These are phyloP conservation scores for Penicillium sp. DNA, from an alignment of 2,329 filamentous ascomycete genomes.

Conservation along the genomic window DNA sequence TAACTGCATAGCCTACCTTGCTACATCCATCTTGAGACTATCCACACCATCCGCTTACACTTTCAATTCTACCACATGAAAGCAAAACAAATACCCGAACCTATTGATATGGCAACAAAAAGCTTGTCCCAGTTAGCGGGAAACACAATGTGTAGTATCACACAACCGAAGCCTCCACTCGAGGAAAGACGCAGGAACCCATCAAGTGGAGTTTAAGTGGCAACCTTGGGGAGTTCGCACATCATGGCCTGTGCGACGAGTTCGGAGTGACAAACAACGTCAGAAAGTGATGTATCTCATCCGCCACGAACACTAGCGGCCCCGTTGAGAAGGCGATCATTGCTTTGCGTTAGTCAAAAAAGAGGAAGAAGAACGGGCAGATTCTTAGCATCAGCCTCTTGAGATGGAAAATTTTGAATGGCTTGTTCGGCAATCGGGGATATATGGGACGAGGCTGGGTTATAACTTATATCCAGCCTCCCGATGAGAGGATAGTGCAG, in stretches of 20 bases:
- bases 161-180: neutral
- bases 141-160: conserved; percentile 18
- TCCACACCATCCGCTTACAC: neutral
- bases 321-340: neutral
- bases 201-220: conserved; percentile 14
- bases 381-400: neutral
- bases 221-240: conserved; percentile 9
- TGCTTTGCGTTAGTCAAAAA: too few relatives aligned
- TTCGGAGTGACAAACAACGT: conserved; percentile 16
- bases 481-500: neutral
- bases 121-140: neutral
- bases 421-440: neutral
- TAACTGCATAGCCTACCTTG: neutral
- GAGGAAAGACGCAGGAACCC: conserved; percentile 1
- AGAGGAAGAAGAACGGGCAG: conserved; percentile 1
- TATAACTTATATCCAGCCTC: conserved; percentile 1
- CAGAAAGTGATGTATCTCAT: conserved; percentile 20
- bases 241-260: conserved; percentile 19
- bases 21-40: neutral
- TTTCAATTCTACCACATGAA: neutral
- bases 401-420: neutral
- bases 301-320: neutral
- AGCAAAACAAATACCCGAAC: conserved; percentile 4
- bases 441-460: neutral
- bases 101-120: conserved; percentile 20